Evolutionary conservation across 1,284 basidiomycete genomes (phyloP).

Genomic region (Amylostereum areolatum): DNA sequence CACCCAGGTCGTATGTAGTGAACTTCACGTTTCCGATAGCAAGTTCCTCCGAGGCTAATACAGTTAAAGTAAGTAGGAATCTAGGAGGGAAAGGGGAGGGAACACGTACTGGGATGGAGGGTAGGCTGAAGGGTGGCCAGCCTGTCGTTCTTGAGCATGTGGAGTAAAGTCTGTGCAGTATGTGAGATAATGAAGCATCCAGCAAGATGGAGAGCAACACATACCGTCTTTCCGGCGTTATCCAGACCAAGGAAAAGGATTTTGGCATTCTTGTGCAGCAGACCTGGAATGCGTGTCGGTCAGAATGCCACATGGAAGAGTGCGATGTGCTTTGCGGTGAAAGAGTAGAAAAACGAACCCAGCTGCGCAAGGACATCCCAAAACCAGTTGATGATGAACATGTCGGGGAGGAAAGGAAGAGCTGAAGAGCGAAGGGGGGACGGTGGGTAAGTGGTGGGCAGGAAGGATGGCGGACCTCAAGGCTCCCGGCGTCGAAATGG

Average conservation of each 20-base stretch:
- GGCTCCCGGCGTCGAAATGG: constrained; percentile 12
- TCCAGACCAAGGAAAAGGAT: constrained; percentile 98
- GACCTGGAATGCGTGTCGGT: constrained; percentile 46
- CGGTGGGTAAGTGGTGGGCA: background rate
- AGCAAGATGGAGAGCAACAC: constrained; percentile 18
- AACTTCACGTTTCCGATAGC: constrained; percentile 99
- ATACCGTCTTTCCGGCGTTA: constrained; percentile 98
- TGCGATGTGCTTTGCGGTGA: background rate
- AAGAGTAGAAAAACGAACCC: constrained; percentile 44
- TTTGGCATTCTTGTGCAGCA: constrained; percentile 99
- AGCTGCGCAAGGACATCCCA: constrained; percentile 90
- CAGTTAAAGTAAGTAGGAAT: background rate
- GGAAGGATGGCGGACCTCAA: background rate
- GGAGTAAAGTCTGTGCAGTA: constrained; percentile 82
- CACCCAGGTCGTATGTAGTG: constrained; percentile 97
- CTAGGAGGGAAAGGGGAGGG: constrained; percentile 1
- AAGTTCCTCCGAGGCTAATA: constrained; percentile 92
- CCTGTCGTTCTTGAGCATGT: constrained; percentile 99
- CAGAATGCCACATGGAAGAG: constrained; percentile 1
- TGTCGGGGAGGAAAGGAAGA: constrained; percentile 29
- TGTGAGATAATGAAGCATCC: background rate
- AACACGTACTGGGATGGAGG: constrained; percentile 87
- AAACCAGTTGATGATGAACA: constrained; percentile 93
- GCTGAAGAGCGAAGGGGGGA: constrained; percentile 14
- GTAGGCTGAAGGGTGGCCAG: constrained; percentile 97